A percentile compares a stretch with the other conserved stretches of the same genome.
Conservation (phyloP, 768 basidiomycete genomes). For the Tylopilus sp. region DNA sequence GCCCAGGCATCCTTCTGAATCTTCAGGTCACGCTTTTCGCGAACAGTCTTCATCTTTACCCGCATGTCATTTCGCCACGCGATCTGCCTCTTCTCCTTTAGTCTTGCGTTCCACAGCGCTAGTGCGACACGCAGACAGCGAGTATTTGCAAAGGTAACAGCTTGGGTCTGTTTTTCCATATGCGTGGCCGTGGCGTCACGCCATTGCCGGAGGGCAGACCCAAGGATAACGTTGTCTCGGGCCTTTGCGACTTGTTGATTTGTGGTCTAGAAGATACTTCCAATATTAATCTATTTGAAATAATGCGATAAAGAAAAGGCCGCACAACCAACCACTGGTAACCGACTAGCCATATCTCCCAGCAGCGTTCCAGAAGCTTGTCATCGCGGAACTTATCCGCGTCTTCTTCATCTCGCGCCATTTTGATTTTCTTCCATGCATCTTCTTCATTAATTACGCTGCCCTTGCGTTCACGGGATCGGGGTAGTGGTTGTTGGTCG, state of each 20-base stretch:
- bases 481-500: slow-evolving; percentile 14
- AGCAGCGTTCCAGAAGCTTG: slow-evolving; percentile 63
- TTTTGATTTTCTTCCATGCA: slow-evolving; percentile 73
- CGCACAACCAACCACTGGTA: slow-evolving; percentile 73
- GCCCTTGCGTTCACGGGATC: slow-evolving; percentile 40
- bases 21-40: slow-evolving; percentile 51
- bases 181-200: slow-evolving; percentile 37
- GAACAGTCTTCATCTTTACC: slow-evolving; percentile 58
- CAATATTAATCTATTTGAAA: slow-evolving; percentile 13
- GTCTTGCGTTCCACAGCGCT: slow-evolving; percentile 49
- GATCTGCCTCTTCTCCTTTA: slow-evolving; percentile 52
- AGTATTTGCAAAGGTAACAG: slow-evolving; percentile 41
- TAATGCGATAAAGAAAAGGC: slow-evolving; percentile 16
- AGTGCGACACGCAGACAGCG: slow-evolving; percentile 44
- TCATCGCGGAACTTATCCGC: slow-evolving; percentile 69
- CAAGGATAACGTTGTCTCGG: slow-evolving; percentile 61
- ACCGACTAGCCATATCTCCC: slow-evolving; percentile 72
- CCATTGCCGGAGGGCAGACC: slow-evolving; percentile 61
- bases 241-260: slow-evolving; percentile 66
- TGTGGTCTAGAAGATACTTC: slow-evolving; percentile 52
- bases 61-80: slow-evolving; percentile 73
- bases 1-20: slow-evolving; percentile 58
- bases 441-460: slow-evolving; percentile 65
- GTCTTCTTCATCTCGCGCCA: slow-evolving; percentile 64
- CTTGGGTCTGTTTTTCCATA: slow-evolving; percentile 40